Base-by-base conservation (phyloP, 176 grass and related monocot species). In the Juncus effusus region DNA sequence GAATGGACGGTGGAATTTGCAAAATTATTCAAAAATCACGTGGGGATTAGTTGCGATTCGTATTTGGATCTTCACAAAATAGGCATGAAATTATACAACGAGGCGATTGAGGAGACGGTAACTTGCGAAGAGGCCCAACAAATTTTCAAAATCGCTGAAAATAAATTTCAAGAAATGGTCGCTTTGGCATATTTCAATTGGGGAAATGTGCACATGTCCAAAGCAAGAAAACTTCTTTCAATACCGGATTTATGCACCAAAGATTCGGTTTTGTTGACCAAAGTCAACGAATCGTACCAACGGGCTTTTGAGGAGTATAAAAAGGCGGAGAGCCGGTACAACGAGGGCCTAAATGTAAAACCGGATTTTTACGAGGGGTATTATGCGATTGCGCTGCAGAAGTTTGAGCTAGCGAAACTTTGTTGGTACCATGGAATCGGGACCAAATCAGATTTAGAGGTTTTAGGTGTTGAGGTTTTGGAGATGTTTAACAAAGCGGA, bases 381-480 rank as follows among this genome's bases (percentile, higher is more conserved):
- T 57, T 66, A 91, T 62, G 87, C 92, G 10, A 82, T 96, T 16
- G 88, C 77, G 5, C 77, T 81, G 44, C 84, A 86, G 36, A 82
- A 97, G 57, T 97, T 97, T 59, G 93, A 97, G 63, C 88, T 81
- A 50, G 93, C 93, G 74, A 97, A 86, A 67, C 88, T 97, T 84
- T 84, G 80, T 47, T 97, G 93, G 93, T 72, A 74, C 51, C 81
- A 97, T 55, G 88, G 72, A 51, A 64, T 86, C 61, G 83, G 82
- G 40, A 86, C 77, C 38, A 80, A 84, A 73, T 73, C 77, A 40
- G 82, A 86, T 8, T 83, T 86, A 63, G 75, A 72, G 68, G 57
- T 42, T 16, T 72, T 55, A 13, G 54, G 81, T 54, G 83, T 76
- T 16, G 82, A 86, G 47, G 79, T 97, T 13, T 60, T 91, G 8